Evolutionary conservation across 106 monocot genomes (phyloP).

Genomic region (Amphibolis antarctica): DNA sequence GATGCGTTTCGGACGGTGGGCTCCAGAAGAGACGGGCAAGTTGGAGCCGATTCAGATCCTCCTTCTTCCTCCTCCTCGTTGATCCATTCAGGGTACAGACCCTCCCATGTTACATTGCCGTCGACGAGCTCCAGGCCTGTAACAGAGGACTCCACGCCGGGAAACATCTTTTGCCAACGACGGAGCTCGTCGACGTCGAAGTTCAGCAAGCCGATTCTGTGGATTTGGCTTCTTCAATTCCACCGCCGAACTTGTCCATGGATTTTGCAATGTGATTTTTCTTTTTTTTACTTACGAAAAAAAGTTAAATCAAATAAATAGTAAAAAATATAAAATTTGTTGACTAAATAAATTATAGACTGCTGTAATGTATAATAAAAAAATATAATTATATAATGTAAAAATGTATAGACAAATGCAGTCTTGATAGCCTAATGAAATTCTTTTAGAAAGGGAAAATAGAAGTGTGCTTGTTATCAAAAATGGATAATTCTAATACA

Average conservation of each 20-base stretch:
- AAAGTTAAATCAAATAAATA: no score
- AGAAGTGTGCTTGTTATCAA: no score
- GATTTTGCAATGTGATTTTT: slow-evolving; percentile 29
- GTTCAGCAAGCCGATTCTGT: slow-evolving; percentile 49
- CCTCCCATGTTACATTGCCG: slow-evolving; percentile 51
- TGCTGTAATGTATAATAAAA: no score
- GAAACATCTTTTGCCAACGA: slow-evolving; percentile 38
- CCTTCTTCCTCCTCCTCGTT: slow-evolving; percentile 68
- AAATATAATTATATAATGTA: no score
- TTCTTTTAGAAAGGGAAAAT: no score
- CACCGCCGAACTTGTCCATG: slow-evolving; percentile 10
- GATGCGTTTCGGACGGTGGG: slow-evolving; percentile 16
- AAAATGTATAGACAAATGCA: no score
- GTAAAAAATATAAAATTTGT: no score
- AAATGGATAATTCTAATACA: no score
- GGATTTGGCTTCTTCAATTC: slow-evolving; percentile 6
- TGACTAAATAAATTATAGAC: no score
- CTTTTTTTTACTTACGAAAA: no score
- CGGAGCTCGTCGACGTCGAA: slow-evolving; percentile 57
- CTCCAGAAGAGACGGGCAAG: slow-evolving; percentile 48
- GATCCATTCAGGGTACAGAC: slow-evolving; percentile 91
- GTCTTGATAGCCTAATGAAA: no score
- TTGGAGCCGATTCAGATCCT: no score
- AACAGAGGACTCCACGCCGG: slow-evolving; percentile 15
- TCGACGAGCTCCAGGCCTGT: slow-evolving; percentile 24